Percentiles rank a stretch among this genome's conserved stretches.
Evolutionary conservation across 345 rosid species (phyloP).

Genomic region (Boechera stricta): DNA sequence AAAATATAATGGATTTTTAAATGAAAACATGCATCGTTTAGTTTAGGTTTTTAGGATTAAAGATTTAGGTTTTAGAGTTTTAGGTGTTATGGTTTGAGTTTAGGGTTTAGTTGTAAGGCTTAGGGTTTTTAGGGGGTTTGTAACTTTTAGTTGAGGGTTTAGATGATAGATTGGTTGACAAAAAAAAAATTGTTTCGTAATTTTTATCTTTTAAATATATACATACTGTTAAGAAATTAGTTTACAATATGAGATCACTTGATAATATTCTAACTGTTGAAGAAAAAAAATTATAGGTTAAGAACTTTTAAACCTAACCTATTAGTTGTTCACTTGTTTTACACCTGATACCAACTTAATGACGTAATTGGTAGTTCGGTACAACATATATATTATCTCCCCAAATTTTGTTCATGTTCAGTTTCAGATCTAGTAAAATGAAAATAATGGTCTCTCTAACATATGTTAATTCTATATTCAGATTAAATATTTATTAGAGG

Average conservation of each 20-base stretch:
- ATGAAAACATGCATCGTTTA: not conserved
- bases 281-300: not conserved
- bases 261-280: not conserved
- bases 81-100: not conserved
- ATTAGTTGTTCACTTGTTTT: not conserved
- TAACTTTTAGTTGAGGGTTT: not conserved
- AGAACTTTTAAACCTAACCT: not conserved
- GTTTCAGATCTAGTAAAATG: not conserved
- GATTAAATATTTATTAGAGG: not conserved
- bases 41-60: not conserved
- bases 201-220: too few relatives aligned
- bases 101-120: not conserved
- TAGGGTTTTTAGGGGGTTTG: not conserved
- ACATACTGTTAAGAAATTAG: too few relatives aligned
- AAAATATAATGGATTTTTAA: not conserved
- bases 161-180: not conserved
- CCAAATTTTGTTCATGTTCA: constrained; percentile 5
- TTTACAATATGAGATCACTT: not conserved
- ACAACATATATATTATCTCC: not conserved
- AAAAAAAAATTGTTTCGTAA: too few relatives aligned
- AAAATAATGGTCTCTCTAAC: constrained; percentile 1
- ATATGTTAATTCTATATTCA: not conserved
- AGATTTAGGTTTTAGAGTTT: not conserved
- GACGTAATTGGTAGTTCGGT: constrained; percentile 1
- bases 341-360: constrained; percentile 2